These are phyloP conservation scores for Pinus tabuliformis DNA, from an alignment of 75 land plant genomes.

Conservation along the genomic window DNA sequence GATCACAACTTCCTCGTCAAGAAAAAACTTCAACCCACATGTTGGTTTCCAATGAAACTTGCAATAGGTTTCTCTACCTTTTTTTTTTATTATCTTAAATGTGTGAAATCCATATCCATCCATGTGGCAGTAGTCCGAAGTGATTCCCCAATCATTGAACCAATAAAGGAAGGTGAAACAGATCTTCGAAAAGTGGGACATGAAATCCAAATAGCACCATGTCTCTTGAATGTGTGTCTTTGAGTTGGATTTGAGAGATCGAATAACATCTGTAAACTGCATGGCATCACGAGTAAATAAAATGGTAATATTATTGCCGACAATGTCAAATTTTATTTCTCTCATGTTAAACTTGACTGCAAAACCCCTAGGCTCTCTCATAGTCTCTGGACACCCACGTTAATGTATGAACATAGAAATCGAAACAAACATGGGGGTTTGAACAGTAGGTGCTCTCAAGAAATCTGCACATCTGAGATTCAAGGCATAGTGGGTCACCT, in stretches of 20 bases:
- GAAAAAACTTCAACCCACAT: too few species aligned
- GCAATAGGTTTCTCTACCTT: too few species aligned
- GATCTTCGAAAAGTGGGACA: conserved; percentile 40
- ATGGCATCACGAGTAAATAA: conserved; percentile 54
- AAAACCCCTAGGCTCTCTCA: conserved; percentile 44
- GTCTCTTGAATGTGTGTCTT: conserved; percentile 42
- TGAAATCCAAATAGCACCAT: conserved; percentile 46
- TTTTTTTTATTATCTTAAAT: too few species aligned
- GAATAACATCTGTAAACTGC: conserved; percentile 44
- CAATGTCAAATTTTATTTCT: conserved; percentile 42
- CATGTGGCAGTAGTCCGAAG: not conserved
- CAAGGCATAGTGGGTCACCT: conserved; percentile 41
- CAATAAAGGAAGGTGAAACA: conserved; percentile 31
- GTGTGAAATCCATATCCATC: too few species aligned
- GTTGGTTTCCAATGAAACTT: too few species aligned
- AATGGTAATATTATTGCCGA: conserved; percentile 51
- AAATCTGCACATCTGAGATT: conserved; percentile 46
- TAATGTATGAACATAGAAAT: conserved; percentile 49
- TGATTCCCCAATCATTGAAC: conserved; percentile 46
- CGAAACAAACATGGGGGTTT: conserved; percentile 37
- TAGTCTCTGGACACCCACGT: conserved; percentile 44
- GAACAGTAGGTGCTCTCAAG: conserved; percentile 35
- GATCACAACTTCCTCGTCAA: too few species aligned
- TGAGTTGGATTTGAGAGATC: conserved; percentile 49
- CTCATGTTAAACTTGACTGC: conserved; percentile 39